These are phyloP conservation scores for Pulveroboletus sp. DNA, from an alignment of 768 basidiomycete species.

Conservation along the genomic window DNA sequence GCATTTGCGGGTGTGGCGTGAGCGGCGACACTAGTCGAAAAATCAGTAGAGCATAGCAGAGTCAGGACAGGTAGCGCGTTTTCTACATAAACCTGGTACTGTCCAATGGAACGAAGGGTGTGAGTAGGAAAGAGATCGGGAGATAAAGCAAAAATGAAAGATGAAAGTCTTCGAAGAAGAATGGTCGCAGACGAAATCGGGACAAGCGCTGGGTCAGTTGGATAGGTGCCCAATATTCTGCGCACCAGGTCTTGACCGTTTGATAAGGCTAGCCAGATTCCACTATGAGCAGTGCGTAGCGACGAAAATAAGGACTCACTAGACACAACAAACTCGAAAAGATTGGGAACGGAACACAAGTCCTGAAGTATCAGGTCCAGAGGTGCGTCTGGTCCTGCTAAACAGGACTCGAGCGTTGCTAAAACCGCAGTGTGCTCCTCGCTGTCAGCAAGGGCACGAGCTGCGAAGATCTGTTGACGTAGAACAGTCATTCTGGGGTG, in stretches of 20 bases:
- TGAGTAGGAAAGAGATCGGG: conserved; percentile 12
- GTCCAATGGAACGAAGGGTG: conserved; percentile 10
- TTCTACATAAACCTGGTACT: conserved; percentile 22
- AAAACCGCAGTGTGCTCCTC: conserved; percentile 18
- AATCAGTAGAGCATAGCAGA: conserved; percentile 16
- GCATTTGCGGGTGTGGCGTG: not conserved
- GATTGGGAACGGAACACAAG: conserved; percentile 22
- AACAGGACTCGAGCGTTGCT: conserved; percentile 22
- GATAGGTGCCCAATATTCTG: conserved; percentile 35
- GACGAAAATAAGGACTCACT: conserved; percentile 10
- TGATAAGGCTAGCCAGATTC: conserved; percentile 13
- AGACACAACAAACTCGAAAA: conserved; percentile 32
- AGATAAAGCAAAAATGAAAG: conserved; percentile 23
- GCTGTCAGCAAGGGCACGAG: conserved; percentile 12
- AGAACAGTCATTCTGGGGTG: conserved; percentile 6
- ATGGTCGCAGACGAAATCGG: conserved; percentile 15
- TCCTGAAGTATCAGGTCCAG: conserved; percentile 27
- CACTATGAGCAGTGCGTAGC: not conserved
- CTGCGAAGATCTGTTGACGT: conserved; percentile 17
- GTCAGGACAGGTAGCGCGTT: conserved; percentile 19
- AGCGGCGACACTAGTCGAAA: not conserved
- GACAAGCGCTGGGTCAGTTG: conserved; percentile 21
- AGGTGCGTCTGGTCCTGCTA: conserved; percentile 17
- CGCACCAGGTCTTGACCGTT: conserved; percentile 10
- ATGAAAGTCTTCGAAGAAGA: conserved; percentile 27